These are phyloP conservation scores for Linnemannia hyalina DNA, from an alignment of 192 early-diverging fungal species.

Conservation along the genomic window DNA sequence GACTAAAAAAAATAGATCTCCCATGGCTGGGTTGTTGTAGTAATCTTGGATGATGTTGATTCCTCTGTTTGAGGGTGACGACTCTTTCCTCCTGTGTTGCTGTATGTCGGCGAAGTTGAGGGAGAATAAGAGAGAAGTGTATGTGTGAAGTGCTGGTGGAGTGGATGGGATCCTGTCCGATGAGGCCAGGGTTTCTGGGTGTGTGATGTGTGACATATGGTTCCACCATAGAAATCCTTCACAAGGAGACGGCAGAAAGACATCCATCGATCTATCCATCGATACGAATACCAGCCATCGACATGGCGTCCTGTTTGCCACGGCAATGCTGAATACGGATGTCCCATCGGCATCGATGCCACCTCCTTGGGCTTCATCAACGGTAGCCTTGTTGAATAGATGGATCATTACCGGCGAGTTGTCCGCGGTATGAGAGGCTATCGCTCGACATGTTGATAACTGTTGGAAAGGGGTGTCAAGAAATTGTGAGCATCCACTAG, in stretches of 20 bases:
- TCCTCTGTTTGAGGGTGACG: neutral
- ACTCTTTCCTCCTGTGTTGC: neutral
- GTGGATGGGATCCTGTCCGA: neutral
- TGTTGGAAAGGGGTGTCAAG: conserved; percentile 10
- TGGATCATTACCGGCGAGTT: conserved; percentile 42
- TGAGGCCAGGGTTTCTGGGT: neutral
- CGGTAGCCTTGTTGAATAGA: neutral
- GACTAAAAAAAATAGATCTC: neutral
- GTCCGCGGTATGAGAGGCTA: conserved; percentile 47
- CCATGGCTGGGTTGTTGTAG: neutral
- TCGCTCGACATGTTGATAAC: conserved; percentile 46
- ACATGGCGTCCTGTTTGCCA: neutral
- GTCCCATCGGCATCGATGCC: neutral
- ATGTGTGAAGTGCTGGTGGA: neutral
- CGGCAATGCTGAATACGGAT: neutral
- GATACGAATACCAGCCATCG: neutral
- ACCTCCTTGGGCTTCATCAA: neutral
- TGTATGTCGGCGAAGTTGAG: neutral
- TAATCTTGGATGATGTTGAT: neutral
- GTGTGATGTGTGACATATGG: neutral
- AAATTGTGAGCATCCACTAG: neutral
- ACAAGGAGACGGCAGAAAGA: no score
- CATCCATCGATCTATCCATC: conserved; percentile 49
- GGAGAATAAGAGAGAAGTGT: neutral
- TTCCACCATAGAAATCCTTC: neutral